phyloP scores from a whole-genome alignment of 164 flowering plant species.

The Protea cynaroides region DNA sequence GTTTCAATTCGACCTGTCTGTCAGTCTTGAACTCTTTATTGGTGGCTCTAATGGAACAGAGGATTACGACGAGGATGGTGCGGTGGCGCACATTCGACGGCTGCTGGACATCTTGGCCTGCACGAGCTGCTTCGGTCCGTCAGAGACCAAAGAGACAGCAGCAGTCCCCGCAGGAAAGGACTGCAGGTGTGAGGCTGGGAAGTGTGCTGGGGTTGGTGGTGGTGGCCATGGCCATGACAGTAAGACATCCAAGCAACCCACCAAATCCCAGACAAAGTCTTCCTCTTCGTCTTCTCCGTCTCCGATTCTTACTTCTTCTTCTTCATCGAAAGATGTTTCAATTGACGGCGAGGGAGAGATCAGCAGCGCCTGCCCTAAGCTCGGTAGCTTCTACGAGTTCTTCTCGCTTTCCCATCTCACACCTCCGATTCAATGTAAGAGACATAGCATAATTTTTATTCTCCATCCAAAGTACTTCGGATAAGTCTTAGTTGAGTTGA shows the following conservation, averaged over 20 bases:
- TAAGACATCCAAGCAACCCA: conserved; percentile 28
- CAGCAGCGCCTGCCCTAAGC: conserved; percentile 67
- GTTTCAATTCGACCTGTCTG: no score
- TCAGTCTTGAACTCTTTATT: neutral
- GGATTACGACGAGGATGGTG: conserved; percentile 74
- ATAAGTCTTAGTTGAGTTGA: no score
- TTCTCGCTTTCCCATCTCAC: conserved; percentile 92
- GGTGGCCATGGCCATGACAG: conserved; percentile 16
- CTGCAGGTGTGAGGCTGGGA: conserved; percentile 28
- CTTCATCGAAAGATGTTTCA: conserved; percentile 27
- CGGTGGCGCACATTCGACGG: conserved; percentile 84
- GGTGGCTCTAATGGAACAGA: conserved; percentile 33
- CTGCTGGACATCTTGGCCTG: conserved; percentile 86
- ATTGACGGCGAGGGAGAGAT: conserved; percentile 64
- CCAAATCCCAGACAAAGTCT: conserved; percentile 21
- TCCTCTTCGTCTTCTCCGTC: conserved; percentile 12
- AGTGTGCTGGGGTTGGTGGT: conserved; percentile 27
- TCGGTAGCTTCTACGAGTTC: conserved; percentile 88
- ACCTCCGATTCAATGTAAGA: conserved; percentile 87
- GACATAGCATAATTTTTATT: no score
- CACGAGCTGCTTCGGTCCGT: conserved; percentile 77
- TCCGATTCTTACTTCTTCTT: conserved; percentile 1
- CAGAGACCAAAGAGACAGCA: conserved; percentile 23
- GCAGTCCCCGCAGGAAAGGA: conserved; percentile 19
- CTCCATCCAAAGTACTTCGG: no score